Percentiles rank a stretch among this genome's conserved stretches.
Conservation (phyloP, 352 stramenopile genomes). For the Pythium rishiriense region DNA sequence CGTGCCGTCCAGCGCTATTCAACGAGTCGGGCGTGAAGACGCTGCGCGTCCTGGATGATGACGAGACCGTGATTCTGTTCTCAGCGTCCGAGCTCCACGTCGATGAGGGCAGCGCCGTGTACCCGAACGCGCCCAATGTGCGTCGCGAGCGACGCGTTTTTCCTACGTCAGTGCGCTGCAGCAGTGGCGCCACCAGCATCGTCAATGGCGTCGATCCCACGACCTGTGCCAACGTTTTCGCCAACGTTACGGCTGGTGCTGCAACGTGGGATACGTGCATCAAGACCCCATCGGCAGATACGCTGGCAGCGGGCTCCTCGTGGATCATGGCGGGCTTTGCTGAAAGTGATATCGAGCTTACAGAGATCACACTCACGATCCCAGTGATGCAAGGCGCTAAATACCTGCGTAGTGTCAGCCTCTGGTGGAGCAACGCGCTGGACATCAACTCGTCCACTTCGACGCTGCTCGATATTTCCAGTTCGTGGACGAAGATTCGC, state of each 20-base stretch:
- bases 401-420: conserved; percentile 45
- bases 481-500: conserved; percentile 44
- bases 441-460: conserved; percentile 18
- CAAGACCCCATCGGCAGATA: conserved; percentile 28
- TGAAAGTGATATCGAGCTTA: conserved; percentile 33
- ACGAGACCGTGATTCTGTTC: conserved; percentile 61
- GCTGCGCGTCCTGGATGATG: conserved; percentile 56
- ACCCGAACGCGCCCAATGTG: conserved; percentile 39
- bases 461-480: conserved; percentile 31
- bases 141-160: conserved; percentile 30
- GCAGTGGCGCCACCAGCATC: conserved; percentile 20
- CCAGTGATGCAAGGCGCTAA: conserved; percentile 41
- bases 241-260: background rate
- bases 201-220: conserved; percentile 4
- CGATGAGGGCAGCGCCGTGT: conserved; percentile 54
- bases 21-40: conserved; percentile 52
- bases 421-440: conserved; percentile 44
- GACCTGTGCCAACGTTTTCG: conserved; percentile 14
- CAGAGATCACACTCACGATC: conserved; percentile 41
- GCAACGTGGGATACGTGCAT: conserved; percentile 45
- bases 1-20: conserved; percentile 41
- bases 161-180: conserved; percentile 38
- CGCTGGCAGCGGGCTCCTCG: conserved; percentile 41
- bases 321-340: conserved; percentile 62
- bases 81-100: conserved; percentile 42